Base-by-base conservation (phyloP, 2,329 filamentous ascomycete genomes). In the Xylariaceae sp. region DNA sequence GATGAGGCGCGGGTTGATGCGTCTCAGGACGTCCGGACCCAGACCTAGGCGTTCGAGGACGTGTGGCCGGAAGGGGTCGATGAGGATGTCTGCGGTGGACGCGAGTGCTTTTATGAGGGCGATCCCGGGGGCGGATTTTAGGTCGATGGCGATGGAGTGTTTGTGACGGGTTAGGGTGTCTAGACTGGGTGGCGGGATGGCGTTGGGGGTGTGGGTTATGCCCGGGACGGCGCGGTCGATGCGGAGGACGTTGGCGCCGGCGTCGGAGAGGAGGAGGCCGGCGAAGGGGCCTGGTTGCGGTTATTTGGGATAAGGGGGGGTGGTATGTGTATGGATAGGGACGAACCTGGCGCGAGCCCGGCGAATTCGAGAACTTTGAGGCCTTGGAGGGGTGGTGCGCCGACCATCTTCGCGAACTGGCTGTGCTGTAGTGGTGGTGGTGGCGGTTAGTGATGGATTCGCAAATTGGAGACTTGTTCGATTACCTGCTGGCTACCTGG, bases 11-110 rank as follows among this genome's bases (percentile, higher is more conserved):
- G 87, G 88, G 73, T 97, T 96, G 15, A 82, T 71, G 23, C 75
- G 77, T 34, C 85, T 76, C 6, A 97, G 79, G 1, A 83, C 82
- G 0, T 82, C 80, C 6, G 93, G 93, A 0, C 85, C 86, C 1
- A 97, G 82, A 0, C 88, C 88, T 8, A 93, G 83, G 55, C 88
- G 89, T 75, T 97, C 93, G 1, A 97, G 82, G 0, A 97, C 90
- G 42, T 92, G 91, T 0, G 93, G 93, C 0, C 93, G 89, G 78
- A 92, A 97, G 0, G 94, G 93, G 73, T 97, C 94, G 73, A 97
- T 94, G 34, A 97, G 74, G 42, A 97, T 80, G 74, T 97, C 93
- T 58, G 85, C 80, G 13, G 77, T 72, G 13, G 77, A 74, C 42
- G 88, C 76, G 1, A 97, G 79, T 2, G 80, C 77, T 62, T 85